Evolutionary conservation across 345 rosid species (phyloP), one percentile per base, ranked within the genome.

Genomic region (Isatis tinctoria): DNA sequence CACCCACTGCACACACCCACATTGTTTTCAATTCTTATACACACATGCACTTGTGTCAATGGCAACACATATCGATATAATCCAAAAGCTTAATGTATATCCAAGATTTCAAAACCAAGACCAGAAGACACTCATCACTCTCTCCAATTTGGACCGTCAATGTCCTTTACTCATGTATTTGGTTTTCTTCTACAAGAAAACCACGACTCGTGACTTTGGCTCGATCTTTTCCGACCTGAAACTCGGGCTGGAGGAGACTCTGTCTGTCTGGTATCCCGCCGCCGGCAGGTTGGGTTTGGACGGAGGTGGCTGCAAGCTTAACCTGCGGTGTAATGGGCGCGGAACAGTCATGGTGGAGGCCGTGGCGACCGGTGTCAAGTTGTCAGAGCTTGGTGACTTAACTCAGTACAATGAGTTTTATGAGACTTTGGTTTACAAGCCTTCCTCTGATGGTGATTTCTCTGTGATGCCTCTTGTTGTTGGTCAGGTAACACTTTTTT

Each of bases 111-210:
- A 76, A 76, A 70, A 62, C 64, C 65, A 69, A 41, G 65, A 75
- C 57, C 56, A 68, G 36, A 75, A 76, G 72, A 76, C 70, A 48
- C 36, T 39, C 14, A 56, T 88, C 37, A 79, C 41, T 43, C 83
- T 85, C 30, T 86, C 93, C 20, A 82, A 82, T 72, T 81, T 88
- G 79, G 93, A 88, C 79, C 75, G 90, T 73, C 93, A 88, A 66
- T 86, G 90, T 79, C 89, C 93, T 12, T 37, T 65, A 48, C 89
- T 81, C 54, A 84, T 87, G 94, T 84, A 84, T 79, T 49, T 83
- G 37, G 87, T 87, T 53, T 84, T 89, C 81, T 85, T 88, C 75
- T 85, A 85, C 83, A 79, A 80, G 32, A 74, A 77, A 6, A 18
- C 81, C 72, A 66, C 68, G 32, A 41, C 43, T 71, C 69, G 77